Evolutionary conservation across 1,139 yeast species (phyloP), one percentile per base, ranked within the genome.

Genomic region (Yarrowia galli): DNA sequence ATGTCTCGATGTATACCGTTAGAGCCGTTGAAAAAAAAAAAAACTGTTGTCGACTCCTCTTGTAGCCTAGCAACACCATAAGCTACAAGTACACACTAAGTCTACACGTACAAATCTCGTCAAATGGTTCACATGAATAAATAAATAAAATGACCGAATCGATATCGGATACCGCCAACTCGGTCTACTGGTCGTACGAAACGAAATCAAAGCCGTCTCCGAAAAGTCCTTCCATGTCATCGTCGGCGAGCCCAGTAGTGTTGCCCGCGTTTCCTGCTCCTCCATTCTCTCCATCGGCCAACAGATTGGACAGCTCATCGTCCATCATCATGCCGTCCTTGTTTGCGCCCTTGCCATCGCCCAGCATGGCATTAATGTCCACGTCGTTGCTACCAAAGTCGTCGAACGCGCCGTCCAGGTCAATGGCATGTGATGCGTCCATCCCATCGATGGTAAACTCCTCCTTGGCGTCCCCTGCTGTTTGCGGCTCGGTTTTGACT

Each of bases 131-230:
- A 8, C 7, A 46, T 23, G 13, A 9, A 48, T 48, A 48, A 48
- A 48, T 48, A 48, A 48, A 48, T 48, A 25, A 22, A 20, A 22
- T 13, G 22, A 42, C 10, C 16, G 3, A 12, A 10, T n/a, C n/a
- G n/a, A n/a, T n/a, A n/a, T n/a, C n/a, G n/a, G n/a, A n/a, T n/a
- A n/a, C n/a, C n/a, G n/a, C n/a, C n/a, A n/a, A n/a, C n/a, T n/a
- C n/a, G n/a, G n/a, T n/a, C n/a, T 16, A 42, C 28, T 68, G 67
- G 13, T 69, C 68, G 28, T 72, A 71, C 49, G 70, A 54, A 51
- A 72, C 69, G 51, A 75, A 74, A 54, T 73, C 75, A 63, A 73
- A 73, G 49, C 71, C 72, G 67, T 74, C 76, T 10, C 75, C 76
- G 68, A 74, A 75, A 46, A 74, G 54, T 2, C 76, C 74, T 38